Percentiles rank a stretch among this genome's conserved stretches.
phyloP scores from a whole-genome alignment of 148 eudicot species.

The Polygonum maritimum region DNA sequence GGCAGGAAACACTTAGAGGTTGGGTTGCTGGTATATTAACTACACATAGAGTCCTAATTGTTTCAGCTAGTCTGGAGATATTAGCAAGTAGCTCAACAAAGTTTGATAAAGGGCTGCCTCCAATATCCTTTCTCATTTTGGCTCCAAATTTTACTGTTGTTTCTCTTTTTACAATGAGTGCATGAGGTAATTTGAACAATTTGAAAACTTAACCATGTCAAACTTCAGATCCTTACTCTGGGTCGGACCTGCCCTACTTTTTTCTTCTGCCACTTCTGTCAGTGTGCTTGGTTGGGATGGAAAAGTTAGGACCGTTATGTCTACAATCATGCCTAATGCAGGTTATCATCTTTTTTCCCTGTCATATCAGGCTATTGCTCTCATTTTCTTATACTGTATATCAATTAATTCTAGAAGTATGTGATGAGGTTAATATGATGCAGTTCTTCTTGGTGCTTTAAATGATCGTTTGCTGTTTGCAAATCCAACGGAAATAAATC shows the following conservation, averaged over 20 bases:
- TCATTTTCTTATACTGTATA: not conserved
- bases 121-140: slow-evolving; percentile 65
- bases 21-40: slow-evolving; percentile 90
- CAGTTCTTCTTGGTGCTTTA: slow-evolving; percentile 89
- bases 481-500: slow-evolving; percentile 81
- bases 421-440: slow-evolving; percentile 16
- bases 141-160: slow-evolving; percentile 10
- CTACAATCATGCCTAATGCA: slow-evolving; percentile 82
- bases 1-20: slow-evolving; percentile 99
- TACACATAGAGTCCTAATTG: slow-evolving; percentile 79
- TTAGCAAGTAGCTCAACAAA: slow-evolving; percentile 73
- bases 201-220: slow-evolving; percentile 39
- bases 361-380: not conserved
- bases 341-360: slow-evolving; percentile 24
- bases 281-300: slow-evolving; percentile 99
- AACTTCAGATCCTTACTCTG: slow-evolving; percentile 96
- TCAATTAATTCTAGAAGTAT: not conserved
- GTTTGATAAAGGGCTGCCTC: slow-evolving; percentile 91
- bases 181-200: slow-evolving; percentile 5
- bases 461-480: slow-evolving; percentile 90
- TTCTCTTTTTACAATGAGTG: not conserved
- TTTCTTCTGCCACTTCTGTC: slow-evolving; percentile 79
- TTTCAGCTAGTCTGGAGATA: slow-evolving; percentile 80
- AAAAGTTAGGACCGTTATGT: slow-evolving; percentile 78
- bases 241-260: slow-evolving; percentile 96